These are phyloP conservation scores for Diplodia sapinea DNA, from an alignment of 2,329 filamentous ascomycete species.

Conservation along the genomic window DNA sequence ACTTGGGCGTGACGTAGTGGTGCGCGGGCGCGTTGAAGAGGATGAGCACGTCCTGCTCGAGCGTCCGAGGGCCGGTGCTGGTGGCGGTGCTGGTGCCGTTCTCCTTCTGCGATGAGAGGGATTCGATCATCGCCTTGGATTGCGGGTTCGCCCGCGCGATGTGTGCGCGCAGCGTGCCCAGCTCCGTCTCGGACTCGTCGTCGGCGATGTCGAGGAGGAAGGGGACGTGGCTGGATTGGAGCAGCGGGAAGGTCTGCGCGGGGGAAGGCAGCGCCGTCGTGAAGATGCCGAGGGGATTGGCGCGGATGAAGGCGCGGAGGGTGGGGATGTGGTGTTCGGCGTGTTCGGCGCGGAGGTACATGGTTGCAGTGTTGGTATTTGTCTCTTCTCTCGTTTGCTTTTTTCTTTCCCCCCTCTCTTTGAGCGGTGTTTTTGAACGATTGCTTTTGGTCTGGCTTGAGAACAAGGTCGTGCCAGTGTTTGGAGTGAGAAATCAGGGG, in stretches of 20 bases:
- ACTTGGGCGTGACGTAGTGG: conserved; percentile 72
- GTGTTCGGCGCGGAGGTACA: conserved; percentile 31
- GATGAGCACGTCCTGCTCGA: conserved; percentile 63
- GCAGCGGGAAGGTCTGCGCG: conserved; percentile 56
- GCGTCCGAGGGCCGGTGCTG: conserved; percentile 28
- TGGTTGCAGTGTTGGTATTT: background rate
- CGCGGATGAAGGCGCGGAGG: conserved; percentile 32
- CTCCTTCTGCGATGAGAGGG: conserved; percentile 34
- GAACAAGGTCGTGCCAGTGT: too few relatives aligned
- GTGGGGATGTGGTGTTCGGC: conserved; percentile 30
- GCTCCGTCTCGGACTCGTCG: conserved; percentile 44
- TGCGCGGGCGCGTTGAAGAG: conserved; percentile 65
- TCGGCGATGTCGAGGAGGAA: conserved; percentile 62
- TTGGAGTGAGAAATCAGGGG: too few relatives aligned
- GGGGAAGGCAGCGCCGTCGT: conserved; percentile 66
- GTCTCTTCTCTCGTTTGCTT: too few relatives aligned
- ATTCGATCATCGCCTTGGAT: conserved; percentile 64
- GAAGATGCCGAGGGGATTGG: conserved; percentile 33
- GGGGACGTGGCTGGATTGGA: conserved; percentile 67
- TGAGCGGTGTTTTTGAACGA: too few relatives aligned
- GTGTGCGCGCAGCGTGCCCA: conserved; percentile 63
- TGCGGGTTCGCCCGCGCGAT: conserved; percentile 69
- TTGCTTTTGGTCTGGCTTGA: too few relatives aligned
- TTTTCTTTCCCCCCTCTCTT: too few relatives aligned
- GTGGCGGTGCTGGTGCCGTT: background rate